Base-by-base conservation (phyloP, 2,329 filamentous ascomycete species). In the Xylaria hypoxylon region DNA sequence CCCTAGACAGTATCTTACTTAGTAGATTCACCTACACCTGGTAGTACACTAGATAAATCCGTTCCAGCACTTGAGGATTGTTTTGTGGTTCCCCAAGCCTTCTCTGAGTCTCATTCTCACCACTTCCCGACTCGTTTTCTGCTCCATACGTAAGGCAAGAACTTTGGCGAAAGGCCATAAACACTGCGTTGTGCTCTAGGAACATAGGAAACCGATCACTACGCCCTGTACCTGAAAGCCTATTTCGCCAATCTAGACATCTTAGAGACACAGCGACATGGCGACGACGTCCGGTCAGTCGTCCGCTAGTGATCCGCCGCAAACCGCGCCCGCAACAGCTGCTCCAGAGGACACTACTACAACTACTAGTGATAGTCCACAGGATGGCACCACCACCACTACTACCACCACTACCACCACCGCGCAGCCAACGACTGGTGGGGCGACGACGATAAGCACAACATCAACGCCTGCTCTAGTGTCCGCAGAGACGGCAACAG, bases 201-300 rank as follows among this genome's bases (percentile, higher is more conserved):
- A 15, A 47, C 10, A 35, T 35, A 15, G 11, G 38, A 26, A 17
- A 15, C 24, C 22, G 19, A 33, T 19, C 17, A 35, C 22, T 31
- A 10, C 55, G 15, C 28, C 33, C n/a, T 17, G 26, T 42, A 53
- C 17, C 15, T 13, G 11, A 13, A 40, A 40, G 4, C 17, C 40
- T 45, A 31, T 31, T n/a, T 19, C 26, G 10, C 24, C 50, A 31
- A 42, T 26, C 26, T 42, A 48, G 31, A 26, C n/a, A 19, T 2
- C 31, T n/a, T 13, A 22, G 22, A 40, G 52, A 53, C n/a, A 28
- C 8, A 33, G 26, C 57, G 45, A 38, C 38, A 70, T 60, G 60
- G 48, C 68, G 26, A 57, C 51, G 10, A 67, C 61, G 57, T 52
- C 64, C 26, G 55, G 48, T 38, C 57, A 61, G 48, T 31, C 59